These are phyloP conservation scores for Pleurotus tuoliensis DNA, from an alignment of 768 basidiomycete genomes.

Conservation along the genomic window DNA sequence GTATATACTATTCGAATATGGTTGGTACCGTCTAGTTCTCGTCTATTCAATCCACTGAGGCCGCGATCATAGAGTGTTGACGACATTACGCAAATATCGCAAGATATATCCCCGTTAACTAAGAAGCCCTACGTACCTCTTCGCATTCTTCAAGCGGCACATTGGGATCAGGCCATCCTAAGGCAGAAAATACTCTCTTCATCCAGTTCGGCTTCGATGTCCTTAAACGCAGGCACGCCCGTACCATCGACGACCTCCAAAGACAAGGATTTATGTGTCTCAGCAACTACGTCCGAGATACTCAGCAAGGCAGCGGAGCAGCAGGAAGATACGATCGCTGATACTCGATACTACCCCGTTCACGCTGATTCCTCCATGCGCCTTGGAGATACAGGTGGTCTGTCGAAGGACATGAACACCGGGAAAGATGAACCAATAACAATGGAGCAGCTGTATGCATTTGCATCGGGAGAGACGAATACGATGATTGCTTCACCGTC, in stretches of 20 bases:
- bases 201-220: neutral
- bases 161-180: constrained; percentile 75
- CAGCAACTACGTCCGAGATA: constrained; percentile 52
- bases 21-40: constrained; percentile 33
- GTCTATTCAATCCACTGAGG: constrained; percentile 6
- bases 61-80: constrained; percentile 61
- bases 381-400: constrained; percentile 64
- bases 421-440: constrained; percentile 31
- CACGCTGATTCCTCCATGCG: constrained; percentile 67
- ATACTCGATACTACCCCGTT: constrained; percentile 53
- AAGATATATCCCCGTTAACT: constrained; percentile 72
- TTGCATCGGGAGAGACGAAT: constrained; percentile 16
- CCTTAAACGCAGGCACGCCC: constrained; percentile 12
- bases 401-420: constrained; percentile 30
- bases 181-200: constrained; percentile 52
- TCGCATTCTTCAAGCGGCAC: constrained; percentile 65
- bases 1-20: constrained; percentile 88
- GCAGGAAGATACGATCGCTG: constrained; percentile 22
- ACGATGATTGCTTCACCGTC: neutral
- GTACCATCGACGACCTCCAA: constrained; percentile 33
- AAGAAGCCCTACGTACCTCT: constrained; percentile 66
- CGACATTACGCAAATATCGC: constrained; percentile 70
- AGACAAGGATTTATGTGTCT: constrained; percentile 69
- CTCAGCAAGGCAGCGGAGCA: constrained; percentile 20
- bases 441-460: constrained; percentile 70